A percentile compares a stretch with the other conserved stretches of the same genome.
Conservation (phyloP, 129 eudicot genomes). For the Escallonia rubra region DNA sequence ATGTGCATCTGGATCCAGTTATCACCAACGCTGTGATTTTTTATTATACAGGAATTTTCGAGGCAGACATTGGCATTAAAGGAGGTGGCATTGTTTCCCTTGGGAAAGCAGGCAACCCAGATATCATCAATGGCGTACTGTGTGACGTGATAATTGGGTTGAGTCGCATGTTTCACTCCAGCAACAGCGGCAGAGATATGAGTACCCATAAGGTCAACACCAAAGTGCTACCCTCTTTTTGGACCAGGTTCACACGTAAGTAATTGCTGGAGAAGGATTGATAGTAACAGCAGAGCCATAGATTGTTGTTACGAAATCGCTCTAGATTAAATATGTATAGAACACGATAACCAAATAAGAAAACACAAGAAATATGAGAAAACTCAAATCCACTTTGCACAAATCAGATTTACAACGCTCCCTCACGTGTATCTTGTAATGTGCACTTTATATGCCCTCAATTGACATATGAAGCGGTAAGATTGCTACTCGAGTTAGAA, state of each 20-base stretch:
- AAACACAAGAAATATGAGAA: too few species aligned
- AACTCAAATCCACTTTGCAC: too few species aligned
- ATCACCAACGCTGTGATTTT: too few species aligned
- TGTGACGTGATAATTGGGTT: constrained; percentile 72
- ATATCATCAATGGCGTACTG: constrained; percentile 52
- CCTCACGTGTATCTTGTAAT: too few species aligned
- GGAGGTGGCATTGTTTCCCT: constrained; percentile 61
- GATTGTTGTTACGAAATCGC: too few species aligned
- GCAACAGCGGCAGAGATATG: background rate
- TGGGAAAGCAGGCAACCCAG: constrained; percentile 97
- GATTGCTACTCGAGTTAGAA: background rate
- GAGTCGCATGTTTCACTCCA: constrained; percentile 12
- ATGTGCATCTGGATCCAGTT: too few species aligned
- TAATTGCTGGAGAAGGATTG: constrained; percentile 96
- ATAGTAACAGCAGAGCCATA: constrained; percentile 89
- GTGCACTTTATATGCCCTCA: constrained; percentile 98
- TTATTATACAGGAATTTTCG: too few species aligned
- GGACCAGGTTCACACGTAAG: constrained; percentile 78
- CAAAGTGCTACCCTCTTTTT: constrained; percentile 1
- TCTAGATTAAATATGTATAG: too few species aligned
- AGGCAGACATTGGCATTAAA: constrained; percentile 72
- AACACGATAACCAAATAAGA: too few species aligned
- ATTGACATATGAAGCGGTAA: constrained; percentile 78
- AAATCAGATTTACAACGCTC: too few species aligned
- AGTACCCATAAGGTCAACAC: background rate